phyloP scores from a whole-genome alignment of 768 basidiomycete genomes.

The Trametes cubensis region DNA sequence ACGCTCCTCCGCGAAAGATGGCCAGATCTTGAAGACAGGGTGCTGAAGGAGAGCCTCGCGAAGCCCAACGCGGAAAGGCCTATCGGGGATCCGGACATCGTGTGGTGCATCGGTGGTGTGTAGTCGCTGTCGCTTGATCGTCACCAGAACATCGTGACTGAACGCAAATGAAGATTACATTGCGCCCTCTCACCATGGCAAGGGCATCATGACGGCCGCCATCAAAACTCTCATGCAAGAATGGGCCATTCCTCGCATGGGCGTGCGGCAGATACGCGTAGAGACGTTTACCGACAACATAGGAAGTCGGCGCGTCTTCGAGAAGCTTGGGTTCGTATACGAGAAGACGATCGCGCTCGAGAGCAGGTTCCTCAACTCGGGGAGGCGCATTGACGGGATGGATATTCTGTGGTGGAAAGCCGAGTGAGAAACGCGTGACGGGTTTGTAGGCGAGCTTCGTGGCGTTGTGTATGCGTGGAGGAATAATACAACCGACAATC shows the following conservation, averaged over 20 bases:
- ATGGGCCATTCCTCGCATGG: constrained; percentile 72
- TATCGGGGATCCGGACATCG: constrained; percentile 55
- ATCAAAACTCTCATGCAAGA: constrained; percentile 52
- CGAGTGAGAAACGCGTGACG: not conserved
- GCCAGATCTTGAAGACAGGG: constrained; percentile 41
- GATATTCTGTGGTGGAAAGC: constrained; percentile 32
- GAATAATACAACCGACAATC: not conserved
- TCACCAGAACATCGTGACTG: not conserved
- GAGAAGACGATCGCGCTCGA: constrained; percentile 43
- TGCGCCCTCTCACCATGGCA: constrained; percentile 60
- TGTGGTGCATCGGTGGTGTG: constrained; percentile 67
- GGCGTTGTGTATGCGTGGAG: not conserved
- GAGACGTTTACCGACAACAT: constrained; percentile 54
- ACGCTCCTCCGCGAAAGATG: constrained; percentile 34
- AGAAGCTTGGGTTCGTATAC: constrained; percentile 62
- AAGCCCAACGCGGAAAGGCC: constrained; percentile 45
- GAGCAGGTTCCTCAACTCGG: constrained; percentile 41
- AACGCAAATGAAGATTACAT: constrained; percentile 48
- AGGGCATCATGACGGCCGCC: constrained; percentile 75
- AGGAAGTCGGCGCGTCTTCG: constrained; percentile 65
- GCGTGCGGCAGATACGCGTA: constrained; percentile 47
- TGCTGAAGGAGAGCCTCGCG: constrained; percentile 38
- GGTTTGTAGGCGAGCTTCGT: not conserved
- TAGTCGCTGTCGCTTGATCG: not conserved
- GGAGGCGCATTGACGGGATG: constrained; percentile 27